Conservation (phyloP, 148 eudicot genomes). For the Cornus suecica region DNA sequence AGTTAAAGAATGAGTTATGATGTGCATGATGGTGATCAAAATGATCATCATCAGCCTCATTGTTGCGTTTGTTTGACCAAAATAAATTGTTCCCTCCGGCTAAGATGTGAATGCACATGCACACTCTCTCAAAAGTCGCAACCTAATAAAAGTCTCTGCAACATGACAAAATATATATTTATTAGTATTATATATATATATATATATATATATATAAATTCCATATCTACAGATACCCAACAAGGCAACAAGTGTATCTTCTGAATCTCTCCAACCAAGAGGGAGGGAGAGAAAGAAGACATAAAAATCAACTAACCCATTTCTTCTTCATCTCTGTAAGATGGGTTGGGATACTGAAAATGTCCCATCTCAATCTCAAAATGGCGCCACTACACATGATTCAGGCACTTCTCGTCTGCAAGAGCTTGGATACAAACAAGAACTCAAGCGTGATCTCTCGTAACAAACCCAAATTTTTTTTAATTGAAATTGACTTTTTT, state of each 20-base stretch:
- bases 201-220: too few relatives aligned
- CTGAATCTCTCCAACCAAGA: conserved; percentile 1
- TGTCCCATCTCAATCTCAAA: conserved; percentile 27
- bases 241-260: too few relatives aligned
- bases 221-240: too few relatives aligned
- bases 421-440: conserved; percentile 84
- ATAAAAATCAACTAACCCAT: not conserved
- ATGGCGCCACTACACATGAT: conserved; percentile 25
- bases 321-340: conserved; percentile 11
- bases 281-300: not conserved
- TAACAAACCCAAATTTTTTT: conserved; percentile 8
- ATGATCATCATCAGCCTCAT: not conserved
- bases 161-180: too few relatives aligned
- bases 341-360: conserved; percentile 28
- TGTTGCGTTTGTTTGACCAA: not conserved
- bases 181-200: too few relatives aligned
- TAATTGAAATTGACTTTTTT: not conserved
- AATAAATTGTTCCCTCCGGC: not conserved
- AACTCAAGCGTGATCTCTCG: conserved; percentile 93
- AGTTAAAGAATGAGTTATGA: too few relatives aligned
- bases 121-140: too few relatives aligned
- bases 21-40: too few relatives aligned
- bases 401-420: conserved; percentile 58
- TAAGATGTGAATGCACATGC: not conserved
- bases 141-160: not conserved